Evolutionary conservation across 208 protist species (phyloP).

Genomic region (Leishmania aethiopica): DNA sequence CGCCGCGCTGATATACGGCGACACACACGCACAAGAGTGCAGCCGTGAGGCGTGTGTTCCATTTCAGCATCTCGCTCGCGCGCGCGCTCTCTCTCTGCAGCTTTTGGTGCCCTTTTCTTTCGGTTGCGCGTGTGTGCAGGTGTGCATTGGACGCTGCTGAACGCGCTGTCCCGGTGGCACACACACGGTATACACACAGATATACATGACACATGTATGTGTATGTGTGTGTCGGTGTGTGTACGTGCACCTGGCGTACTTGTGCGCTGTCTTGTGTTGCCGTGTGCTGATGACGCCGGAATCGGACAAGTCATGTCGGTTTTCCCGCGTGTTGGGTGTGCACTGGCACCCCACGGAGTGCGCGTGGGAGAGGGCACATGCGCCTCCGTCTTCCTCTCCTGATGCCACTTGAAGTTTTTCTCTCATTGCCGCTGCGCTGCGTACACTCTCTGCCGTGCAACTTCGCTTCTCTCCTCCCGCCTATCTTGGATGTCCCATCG

Average conservation of each 20-base stretch:
- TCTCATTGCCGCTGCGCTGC: neutral
- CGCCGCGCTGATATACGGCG: neutral
- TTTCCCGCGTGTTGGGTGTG: neutral
- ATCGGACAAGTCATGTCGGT: neutral
- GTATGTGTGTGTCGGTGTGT: neutral
- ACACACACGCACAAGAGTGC: neutral
- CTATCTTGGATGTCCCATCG: neutral
- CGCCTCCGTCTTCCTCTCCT: neutral
- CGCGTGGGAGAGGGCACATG: neutral
- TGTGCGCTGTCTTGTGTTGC: neutral
- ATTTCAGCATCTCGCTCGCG: neutral
- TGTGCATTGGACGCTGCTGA: neutral
- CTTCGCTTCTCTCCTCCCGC: neutral
- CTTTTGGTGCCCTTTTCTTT: neutral
- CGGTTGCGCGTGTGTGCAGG: neutral
- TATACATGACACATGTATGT: neutral
- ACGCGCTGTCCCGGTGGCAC: neutral
- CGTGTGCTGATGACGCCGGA: neutral
- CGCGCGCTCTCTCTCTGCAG: too few species aligned
- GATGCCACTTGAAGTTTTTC: neutral
- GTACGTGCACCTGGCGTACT: neutral
- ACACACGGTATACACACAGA: neutral
- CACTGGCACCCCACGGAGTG: neutral
- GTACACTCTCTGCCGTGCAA: neutral
- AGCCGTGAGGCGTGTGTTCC: neutral